A percentile compares a stretch with the other conserved stretches of the same genome.
phyloP scores from a whole-genome alignment of 2,329 filamentous ascomycete species.

The Leptodontidium sp. region DNA sequence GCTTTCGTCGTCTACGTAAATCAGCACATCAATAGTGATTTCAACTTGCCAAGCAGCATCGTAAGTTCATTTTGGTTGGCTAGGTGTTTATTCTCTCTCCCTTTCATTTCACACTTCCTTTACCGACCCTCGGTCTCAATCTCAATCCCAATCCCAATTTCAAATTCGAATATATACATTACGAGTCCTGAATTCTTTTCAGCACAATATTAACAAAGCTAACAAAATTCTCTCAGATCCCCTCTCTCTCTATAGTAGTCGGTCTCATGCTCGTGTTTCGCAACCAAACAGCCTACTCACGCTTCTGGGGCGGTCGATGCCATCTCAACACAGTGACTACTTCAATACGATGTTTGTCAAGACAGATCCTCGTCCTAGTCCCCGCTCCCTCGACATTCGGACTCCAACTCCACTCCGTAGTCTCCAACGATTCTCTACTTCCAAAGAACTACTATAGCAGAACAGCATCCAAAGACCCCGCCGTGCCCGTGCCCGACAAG shows the following conservation, averaged over 20 bases:
- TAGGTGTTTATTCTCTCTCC: not conserved
- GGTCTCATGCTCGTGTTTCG: slow-evolving; percentile 74
- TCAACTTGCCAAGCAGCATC: slow-evolving; percentile 65
- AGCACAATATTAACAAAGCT: not conserved
- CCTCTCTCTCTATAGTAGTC: slow-evolving; percentile 70
- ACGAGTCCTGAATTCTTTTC: not conserved
- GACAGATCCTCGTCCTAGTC: slow-evolving; percentile 56
- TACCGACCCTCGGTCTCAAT: not conserved
- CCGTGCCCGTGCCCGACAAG: not conserved
- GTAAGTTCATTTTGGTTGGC: slow-evolving; percentile 47
- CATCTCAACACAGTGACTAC: slow-evolving; percentile 65
- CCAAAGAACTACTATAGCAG: slow-evolving; percentile 27
- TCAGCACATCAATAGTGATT: slow-evolving; percentile 55
- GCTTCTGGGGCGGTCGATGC: slow-evolving; percentile 58
- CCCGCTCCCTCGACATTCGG: slow-evolving; percentile 43
- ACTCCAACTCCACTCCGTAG: slow-evolving; percentile 35
- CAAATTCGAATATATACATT: not conserved
- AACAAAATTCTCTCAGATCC: slow-evolving; percentile 52
- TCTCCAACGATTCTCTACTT: slow-evolving; percentile 38
- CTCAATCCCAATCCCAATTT: not conserved
- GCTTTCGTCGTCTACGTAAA: slow-evolving; percentile 66
- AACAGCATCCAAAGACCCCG: slow-evolving; percentile 26
- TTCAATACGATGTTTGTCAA: slow-evolving; percentile 65
- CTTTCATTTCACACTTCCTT: too few species aligned
- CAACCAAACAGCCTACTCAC: slow-evolving; percentile 58